phyloP scores from a whole-genome alignment of 169 alveolate species.

The Cardiosporidium cionae region DNA sequence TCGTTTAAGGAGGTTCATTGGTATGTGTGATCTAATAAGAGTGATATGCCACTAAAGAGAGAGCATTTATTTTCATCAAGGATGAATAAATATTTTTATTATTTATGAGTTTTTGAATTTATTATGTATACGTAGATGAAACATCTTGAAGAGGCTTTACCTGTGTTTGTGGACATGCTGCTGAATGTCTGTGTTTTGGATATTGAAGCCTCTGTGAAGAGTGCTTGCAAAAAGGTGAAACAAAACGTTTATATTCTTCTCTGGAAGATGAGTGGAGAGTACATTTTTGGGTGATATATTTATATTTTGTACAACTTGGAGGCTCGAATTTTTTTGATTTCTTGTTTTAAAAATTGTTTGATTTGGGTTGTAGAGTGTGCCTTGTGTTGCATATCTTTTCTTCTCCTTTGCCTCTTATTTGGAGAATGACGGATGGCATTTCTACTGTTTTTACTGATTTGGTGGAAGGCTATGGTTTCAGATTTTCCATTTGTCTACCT shows the following conservation, averaged over 20 bases:
- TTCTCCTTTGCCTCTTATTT: background rate
- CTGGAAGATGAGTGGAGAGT: too few relatives aligned
- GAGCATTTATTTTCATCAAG: too few relatives aligned
- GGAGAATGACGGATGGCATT: too few relatives aligned
- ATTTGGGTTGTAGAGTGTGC: background rate
- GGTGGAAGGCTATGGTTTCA: background rate
- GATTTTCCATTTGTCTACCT: background rate
- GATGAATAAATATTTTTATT: too few relatives aligned
- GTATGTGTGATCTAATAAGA: too few relatives aligned
- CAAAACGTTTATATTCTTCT: too few relatives aligned
- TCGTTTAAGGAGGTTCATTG: too few relatives aligned
- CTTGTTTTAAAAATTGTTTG: background rate
- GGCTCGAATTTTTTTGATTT: background rate
- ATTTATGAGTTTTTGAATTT: too few relatives aligned
- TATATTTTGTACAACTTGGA: background rate
- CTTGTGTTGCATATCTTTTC: background rate
- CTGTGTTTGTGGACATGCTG: slow-evolving; percentile 73
- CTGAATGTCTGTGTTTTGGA: slow-evolving; percentile 73
- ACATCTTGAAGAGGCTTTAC: slow-evolving; percentile 65
- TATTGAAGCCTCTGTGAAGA: slow-evolving; percentile 68
- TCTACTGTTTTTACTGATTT: background rate
- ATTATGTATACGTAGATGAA: too few relatives aligned
- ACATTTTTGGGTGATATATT: too few relatives aligned
- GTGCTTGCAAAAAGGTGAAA: slow-evolving; percentile 63
- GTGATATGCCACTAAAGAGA: too few relatives aligned